Percentiles rank a stretch among this genome's conserved stretches.
These are phyloP conservation scores for Sporothrix globosa DNA, from an alignment of 2,329 filamentous ascomycete species.

Conservation along the genomic window DNA sequence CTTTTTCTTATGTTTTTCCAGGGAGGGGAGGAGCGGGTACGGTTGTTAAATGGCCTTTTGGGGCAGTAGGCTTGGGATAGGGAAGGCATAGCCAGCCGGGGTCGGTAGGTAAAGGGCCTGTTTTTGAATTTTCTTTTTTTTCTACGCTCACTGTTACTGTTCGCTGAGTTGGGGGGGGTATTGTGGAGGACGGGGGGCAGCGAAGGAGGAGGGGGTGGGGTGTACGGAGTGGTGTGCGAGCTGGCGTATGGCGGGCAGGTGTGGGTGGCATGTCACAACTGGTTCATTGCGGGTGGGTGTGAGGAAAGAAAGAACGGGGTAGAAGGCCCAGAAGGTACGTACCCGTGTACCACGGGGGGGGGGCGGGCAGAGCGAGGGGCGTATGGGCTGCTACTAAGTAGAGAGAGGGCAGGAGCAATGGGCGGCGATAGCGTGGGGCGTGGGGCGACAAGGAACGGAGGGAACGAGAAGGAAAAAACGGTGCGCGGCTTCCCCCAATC, in stretches of 20 bases:
- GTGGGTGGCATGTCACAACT: slow-evolving; percentile 29
- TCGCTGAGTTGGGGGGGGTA: slow-evolving; percentile 30
- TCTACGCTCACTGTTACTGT: slow-evolving; percentile 27
- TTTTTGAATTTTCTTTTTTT: slow-evolving; percentile 29
- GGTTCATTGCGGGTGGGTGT: slow-evolving; percentile 17
- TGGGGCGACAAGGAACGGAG: slow-evolving; percentile 21
- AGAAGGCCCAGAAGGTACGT: slow-evolving; percentile 29
- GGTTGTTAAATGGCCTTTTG: slow-evolving; percentile 36
- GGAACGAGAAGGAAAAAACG: neutral
- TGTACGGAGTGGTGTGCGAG: slow-evolving; percentile 26
- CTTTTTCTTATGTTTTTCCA: slow-evolving; percentile 25
- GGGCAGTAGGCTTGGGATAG: slow-evolving; percentile 1
- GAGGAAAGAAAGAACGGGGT: slow-evolving; percentile 27
- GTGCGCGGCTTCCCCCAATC: neutral
- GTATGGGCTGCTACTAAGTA: neutral
- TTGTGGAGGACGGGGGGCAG: slow-evolving; percentile 32
- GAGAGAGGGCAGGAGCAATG: slow-evolving; percentile 21
- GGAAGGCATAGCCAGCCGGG: slow-evolving; percentile 29
- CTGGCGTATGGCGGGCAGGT: slow-evolving; percentile 12
- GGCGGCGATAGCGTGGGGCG: slow-evolving; percentile 18
- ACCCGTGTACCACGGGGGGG: slow-evolving; percentile 19
- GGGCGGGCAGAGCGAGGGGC: slow-evolving; percentile 10
- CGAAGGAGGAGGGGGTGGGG: slow-evolving; percentile 26
- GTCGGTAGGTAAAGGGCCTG: slow-evolving; percentile 35
- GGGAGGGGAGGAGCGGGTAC: slow-evolving; percentile 32